phyloP scores from a whole-genome alignment of 306 rosid genomes.

The Acacia melanoxylon region DNA sequence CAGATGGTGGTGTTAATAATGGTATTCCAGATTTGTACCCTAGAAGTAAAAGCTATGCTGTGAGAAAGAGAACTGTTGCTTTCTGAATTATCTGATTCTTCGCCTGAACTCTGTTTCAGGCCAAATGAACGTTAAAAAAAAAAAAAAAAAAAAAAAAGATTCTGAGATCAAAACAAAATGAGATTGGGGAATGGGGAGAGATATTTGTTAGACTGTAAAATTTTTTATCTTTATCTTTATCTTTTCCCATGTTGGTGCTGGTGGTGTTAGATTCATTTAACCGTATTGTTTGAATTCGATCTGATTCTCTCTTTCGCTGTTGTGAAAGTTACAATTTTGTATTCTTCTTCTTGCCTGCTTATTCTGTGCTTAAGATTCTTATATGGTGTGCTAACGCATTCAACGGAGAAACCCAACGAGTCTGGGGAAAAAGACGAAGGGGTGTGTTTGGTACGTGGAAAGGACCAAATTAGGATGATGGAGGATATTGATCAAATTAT shows the following conservation, averaged over 20 bases:
- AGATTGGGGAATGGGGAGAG: not conserved
- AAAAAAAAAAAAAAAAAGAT: not conserved
- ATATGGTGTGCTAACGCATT: not conserved
- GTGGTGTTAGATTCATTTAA: not conserved
- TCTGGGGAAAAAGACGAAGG: not conserved
- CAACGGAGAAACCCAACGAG: not conserved
- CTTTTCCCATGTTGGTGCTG: not conserved
- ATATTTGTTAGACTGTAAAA: not conserved
- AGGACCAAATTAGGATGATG: no score
- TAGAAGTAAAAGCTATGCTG: slow-evolving; percentile 71
- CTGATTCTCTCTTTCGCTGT: not conserved
- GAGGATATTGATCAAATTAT: no score
- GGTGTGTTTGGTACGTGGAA: no score
- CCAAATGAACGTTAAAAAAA: not conserved
- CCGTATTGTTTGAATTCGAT: not conserved
- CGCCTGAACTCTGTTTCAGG: slow-evolving; percentile 3
- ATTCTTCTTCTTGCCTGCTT: not conserved
- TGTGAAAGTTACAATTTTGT: not conserved
- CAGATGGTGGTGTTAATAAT: slow-evolving; percentile 16
- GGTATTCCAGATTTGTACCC: slow-evolving; percentile 41
- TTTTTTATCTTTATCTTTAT: not conserved
- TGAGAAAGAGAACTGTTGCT: slow-evolving; percentile 34
- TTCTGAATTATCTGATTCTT: slow-evolving; percentile 3
- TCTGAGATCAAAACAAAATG: not conserved
- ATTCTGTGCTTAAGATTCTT: not conserved